Conservation (phyloP, 2,329 filamentous ascomycete genomes). For the Colletotrichum graminicola region DNA sequence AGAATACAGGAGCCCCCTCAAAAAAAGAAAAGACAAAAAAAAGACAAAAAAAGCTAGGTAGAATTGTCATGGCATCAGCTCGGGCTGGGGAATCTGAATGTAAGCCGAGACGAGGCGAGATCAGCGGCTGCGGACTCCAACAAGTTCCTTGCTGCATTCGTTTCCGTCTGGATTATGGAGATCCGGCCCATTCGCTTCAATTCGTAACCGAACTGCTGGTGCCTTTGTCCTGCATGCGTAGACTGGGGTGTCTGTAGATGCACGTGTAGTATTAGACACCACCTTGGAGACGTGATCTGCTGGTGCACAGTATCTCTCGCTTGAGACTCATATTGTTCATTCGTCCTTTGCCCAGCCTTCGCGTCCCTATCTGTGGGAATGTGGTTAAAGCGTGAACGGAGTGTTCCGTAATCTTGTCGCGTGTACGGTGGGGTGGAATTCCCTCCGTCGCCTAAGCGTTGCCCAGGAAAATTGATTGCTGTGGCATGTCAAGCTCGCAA, state of each 20-base stretch:
- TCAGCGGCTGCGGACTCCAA: conserved; percentile 21
- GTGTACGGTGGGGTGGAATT: neutral
- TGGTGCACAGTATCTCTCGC: conserved; percentile 15
- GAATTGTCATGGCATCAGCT: neutral
- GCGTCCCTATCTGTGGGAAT: conserved; percentile 30
- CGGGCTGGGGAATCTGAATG: neutral
- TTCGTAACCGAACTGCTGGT: conserved; percentile 24
- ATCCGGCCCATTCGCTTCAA: conserved; percentile 9
- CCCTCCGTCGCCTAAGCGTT: neutral
- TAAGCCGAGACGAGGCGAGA: neutral
- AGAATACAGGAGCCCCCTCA: neutral
- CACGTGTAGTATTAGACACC: neutral
- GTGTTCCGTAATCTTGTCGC: conserved; percentile 34
- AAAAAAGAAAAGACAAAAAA: no score
- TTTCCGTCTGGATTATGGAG: conserved; percentile 24
- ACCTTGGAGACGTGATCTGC: neutral
- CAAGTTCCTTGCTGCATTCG: neutral
- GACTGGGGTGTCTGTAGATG: neutral
- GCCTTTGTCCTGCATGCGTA: conserved; percentile 29
- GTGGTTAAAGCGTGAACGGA: conserved; percentile 29
- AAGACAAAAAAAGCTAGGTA: neutral
- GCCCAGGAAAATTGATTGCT: conserved; percentile 16
- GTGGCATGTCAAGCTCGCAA: conserved; percentile 23
- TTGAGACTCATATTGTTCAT: conserved; percentile 1
- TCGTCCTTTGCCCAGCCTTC: neutral